phyloP scores from a whole-genome alignment of 2,329 filamentous ascomycete genomes.

The Xylaria sp. region DNA sequence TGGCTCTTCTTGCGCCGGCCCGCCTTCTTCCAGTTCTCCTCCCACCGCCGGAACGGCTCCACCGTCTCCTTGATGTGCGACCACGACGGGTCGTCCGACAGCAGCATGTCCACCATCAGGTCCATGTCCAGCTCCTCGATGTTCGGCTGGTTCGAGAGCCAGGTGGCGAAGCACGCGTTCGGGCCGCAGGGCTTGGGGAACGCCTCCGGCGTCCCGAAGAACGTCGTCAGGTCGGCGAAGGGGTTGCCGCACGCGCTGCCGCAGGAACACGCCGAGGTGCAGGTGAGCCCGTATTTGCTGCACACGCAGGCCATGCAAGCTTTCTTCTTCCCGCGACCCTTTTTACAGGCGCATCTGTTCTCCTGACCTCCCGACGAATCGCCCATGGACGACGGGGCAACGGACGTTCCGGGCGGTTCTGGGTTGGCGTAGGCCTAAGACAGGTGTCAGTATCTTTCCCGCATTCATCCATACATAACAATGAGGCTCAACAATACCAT shows the following conservation, averaged over 20 bases:
- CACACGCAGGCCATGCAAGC: slow-evolving; percentile 38
- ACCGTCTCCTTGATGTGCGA: slow-evolving; percentile 32
- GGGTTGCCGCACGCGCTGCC: slow-evolving; percentile 37
- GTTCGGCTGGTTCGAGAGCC: slow-evolving; percentile 40
- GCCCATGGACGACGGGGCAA: slow-evolving; percentile 34
- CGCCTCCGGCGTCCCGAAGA: slow-evolving; percentile 34
- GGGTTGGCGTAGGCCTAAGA: slow-evolving; percentile 33
- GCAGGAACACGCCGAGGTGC: slow-evolving; percentile 35
- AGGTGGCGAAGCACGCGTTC: slow-evolving; percentile 39
- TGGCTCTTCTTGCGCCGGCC: slow-evolving; percentile 37
- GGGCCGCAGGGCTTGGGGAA: slow-evolving; percentile 38
- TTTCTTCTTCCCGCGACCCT: slow-evolving; percentile 40
- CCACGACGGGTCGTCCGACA: slow-evolving; percentile 40
- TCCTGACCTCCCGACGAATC: slow-evolving; percentile 25
- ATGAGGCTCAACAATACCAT: background rate
- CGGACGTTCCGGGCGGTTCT: slow-evolving; percentile 27
- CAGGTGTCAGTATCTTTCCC: slow-evolving; percentile 6
- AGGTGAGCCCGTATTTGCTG: slow-evolving; percentile 37
- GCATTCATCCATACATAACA: too few species aligned
- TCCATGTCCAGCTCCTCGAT: slow-evolving; percentile 39
- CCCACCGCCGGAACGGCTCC: slow-evolving; percentile 37
- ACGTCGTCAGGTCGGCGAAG: slow-evolving; percentile 37
- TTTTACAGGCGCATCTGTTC: slow-evolving; percentile 38
- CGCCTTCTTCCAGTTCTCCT: slow-evolving; percentile 37
- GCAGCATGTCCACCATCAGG: slow-evolving; percentile 40